Evolutionary conservation across 1,284 basidiomycete species (phyloP).

Genomic region (Tilletia horrida): DNA sequence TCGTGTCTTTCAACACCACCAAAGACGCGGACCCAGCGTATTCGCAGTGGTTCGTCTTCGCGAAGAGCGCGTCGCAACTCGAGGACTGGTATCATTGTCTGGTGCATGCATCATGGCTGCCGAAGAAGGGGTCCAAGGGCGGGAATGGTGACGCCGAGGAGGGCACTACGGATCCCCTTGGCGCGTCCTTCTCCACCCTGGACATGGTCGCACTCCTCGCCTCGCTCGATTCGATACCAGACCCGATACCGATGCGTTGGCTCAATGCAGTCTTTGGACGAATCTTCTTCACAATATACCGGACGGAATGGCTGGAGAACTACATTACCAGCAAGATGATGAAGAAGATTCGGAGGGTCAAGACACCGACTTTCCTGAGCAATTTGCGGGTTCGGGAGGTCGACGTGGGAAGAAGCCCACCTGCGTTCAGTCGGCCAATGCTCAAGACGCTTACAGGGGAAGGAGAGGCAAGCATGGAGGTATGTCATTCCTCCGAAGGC

Average conservation of each 20-base stretch:
- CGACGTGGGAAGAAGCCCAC: conserved; percentile 77
- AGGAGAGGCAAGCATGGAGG: conserved; percentile 84
- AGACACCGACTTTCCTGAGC: conserved; percentile 78
- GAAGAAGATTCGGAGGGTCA: conserved; percentile 87
- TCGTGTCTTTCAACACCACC: conserved; percentile 27
- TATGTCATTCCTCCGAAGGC: conserved; percentile 6
- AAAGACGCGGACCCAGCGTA: background rate
- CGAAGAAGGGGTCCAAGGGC: conserved; percentile 43
- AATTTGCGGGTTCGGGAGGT: conserved; percentile 84
- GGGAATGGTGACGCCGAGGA: background rate
- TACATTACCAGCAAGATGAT: conserved; percentile 84
- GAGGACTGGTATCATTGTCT: conserved; percentile 92
- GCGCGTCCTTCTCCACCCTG: conserved; percentile 66
- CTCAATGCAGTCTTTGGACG: conserved; percentile 88
- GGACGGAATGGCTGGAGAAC: conserved; percentile 72
- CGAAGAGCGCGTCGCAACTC: conserved; percentile 52
- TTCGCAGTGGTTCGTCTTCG: conserved; percentile 52
- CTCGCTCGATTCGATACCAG: conserved; percentile 83
- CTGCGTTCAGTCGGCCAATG: conserved; percentile 74
- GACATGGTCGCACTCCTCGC: conserved; percentile 82
- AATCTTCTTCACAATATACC: conserved; percentile 85
- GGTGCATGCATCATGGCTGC: conserved; percentile 66
- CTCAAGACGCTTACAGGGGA: conserved; percentile 89
- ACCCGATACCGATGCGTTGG: conserved; percentile 95
- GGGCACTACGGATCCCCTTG: conserved; percentile 53